These are phyloP conservation scores for Draba incana DNA, from an alignment of 345 rosid genomes.

Conservation along the genomic window DNA sequence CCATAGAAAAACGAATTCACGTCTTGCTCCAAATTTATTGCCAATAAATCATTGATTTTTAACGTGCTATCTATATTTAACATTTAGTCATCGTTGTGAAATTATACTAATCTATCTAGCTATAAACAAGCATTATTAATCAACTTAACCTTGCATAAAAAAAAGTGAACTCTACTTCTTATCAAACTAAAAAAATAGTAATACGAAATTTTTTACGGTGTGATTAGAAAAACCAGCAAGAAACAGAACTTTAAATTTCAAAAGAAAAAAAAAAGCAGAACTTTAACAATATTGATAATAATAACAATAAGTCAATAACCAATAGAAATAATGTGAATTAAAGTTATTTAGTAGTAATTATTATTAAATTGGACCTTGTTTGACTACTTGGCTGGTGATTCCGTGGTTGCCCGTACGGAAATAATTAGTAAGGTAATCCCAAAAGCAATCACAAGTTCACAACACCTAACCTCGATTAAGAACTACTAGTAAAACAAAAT, in stretches of 20 bases:
- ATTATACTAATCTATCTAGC: too few species aligned
- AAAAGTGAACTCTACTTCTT: too few species aligned
- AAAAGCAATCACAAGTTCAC: conserved; percentile 35
- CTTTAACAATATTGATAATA: not conserved
- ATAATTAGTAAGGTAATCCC: conserved; percentile 34
- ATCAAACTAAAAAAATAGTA: too few species aligned
- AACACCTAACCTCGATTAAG: conserved; percentile 30
- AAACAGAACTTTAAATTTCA: conserved; percentile 4
- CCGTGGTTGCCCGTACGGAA: conserved; percentile 43
- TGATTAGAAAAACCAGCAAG: conserved; percentile 1
- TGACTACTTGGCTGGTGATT: conserved; percentile 33
- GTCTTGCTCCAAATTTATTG: too few species aligned
- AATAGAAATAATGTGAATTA: not conserved
- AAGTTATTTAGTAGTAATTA: not conserved
- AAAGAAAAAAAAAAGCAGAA: too few species aligned
- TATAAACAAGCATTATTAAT: too few species aligned
- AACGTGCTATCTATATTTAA: too few species aligned
- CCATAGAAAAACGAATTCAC: too few species aligned
- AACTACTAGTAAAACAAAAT: conserved; percentile 5
- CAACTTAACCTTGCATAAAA: too few species aligned
- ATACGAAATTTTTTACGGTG: not conserved
- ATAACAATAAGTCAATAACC: not conserved
- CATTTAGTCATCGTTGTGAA: too few species aligned
- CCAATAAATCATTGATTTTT: too few species aligned
- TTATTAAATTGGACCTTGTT: conserved; percentile 21